Conservation (phyloP, 306 rosid genomes). For the Argentina anserina region DNA sequence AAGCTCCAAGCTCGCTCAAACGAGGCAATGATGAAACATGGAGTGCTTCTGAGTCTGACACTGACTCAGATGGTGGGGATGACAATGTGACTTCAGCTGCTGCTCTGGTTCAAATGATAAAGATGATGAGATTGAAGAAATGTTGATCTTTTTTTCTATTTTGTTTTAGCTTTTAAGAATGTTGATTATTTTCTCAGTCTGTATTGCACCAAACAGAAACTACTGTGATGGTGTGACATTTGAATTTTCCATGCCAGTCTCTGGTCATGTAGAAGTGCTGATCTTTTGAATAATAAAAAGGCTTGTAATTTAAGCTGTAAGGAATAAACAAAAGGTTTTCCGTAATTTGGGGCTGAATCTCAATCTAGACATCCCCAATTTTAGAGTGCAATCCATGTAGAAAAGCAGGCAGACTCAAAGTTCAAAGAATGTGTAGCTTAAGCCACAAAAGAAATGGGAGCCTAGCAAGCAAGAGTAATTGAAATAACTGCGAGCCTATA, state of each 20-base stretch:
- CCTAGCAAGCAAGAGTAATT: not conserved
- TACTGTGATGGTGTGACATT: not conserved
- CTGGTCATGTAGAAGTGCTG: too few species aligned
- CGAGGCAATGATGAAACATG: not conserved
- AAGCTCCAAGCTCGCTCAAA: not conserved
- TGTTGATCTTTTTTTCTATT: too few species aligned
- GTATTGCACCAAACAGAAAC: too few species aligned
- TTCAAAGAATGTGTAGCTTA: not conserved
- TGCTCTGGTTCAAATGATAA: too few species aligned
- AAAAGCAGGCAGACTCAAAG: not conserved
- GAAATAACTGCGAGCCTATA: constrained; percentile 29
- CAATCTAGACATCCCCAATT: not conserved
- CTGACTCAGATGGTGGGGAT: not conserved
- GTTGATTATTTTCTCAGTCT: too few species aligned
- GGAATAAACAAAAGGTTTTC: not conserved
- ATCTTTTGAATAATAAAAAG: too few species aligned
- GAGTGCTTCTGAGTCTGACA: not conserved
- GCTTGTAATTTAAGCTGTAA: not conserved
- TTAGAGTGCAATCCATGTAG: constrained; percentile 1
- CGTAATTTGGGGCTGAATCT: too few species aligned
- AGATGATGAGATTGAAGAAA: too few species aligned
- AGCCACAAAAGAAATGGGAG: not conserved
- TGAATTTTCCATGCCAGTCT: not conserved
- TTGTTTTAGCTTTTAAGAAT: too few species aligned
- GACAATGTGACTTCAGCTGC: too few species aligned